Evolutionary conservation across 108 stramenopile genomes (phyloP), one percentile per base, ranked within the genome.

Genomic region (Licmophora abbreviata): DNA sequence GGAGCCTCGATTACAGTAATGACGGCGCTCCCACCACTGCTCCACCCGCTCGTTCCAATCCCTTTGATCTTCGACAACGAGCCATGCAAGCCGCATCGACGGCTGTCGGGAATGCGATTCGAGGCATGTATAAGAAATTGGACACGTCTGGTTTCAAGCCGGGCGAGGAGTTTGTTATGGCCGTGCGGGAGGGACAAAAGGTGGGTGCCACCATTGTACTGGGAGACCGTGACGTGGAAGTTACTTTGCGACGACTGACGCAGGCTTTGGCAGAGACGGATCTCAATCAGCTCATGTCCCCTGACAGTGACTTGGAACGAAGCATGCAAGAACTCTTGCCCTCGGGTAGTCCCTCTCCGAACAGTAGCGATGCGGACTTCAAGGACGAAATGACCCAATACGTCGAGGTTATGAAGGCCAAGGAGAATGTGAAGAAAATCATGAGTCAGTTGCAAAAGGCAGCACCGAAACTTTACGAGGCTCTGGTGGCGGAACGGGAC

Each of bases 151-250:
- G 86, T 18, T 77, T 88, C 48, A 54, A 65, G 20, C 63, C 83
- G 8, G 82, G 82, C 22, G 74, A 82, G 52, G 88, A 89, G 66
- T 90, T 83, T 60, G 64, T 73, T 5, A 63, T 61, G 17, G 82
- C 84, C 24, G 66, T 90, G 3, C 40, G 52, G 43, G 82, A 81
- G 44, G 88, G 79, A 53, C 53, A 66, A 22, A 61, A 61, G 22
- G 15, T 71, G 9, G 76, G 69, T 24, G 54, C 84, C n/a, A 66
- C 70, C 32, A 77, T 90, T 31, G 66, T 90, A 20, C 54, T 85
- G 49, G 84, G 88, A 6, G 88, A 90, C 59, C 70, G 74, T 21
- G 72, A 78, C 59, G 76, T 85, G 17, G 77, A 90, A 29, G 64
- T 85, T 8, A 90, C 84, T 1, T 52, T 89, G 1, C 63, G 61